Base-by-base conservation (phyloP, 148 eudicot genomes). In the Vaccinium darrowii region DNA sequence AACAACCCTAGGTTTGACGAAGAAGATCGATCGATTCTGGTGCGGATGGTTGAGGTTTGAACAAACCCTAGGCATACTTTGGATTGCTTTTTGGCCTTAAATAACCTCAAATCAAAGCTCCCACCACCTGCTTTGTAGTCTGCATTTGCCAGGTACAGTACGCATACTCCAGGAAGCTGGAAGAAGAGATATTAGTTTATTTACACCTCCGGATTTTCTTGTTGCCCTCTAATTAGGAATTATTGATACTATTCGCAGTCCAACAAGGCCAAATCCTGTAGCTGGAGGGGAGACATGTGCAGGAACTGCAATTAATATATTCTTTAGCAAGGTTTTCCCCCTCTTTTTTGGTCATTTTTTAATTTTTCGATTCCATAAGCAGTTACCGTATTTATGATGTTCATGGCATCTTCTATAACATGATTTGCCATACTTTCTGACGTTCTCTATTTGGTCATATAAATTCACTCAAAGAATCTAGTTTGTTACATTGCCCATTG, bases 261-360 rank as follows among this genome's bases (percentile, higher is more conserved):
- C 99, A 75, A 89, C 92, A 72, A 90, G 98, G 88, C 92, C 92
- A 81, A 94, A 88, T 91, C 98, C 97, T 15, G 94, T 94, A 78
- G 98, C 95, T 86, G 98, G 94, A 91, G 99, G 98, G 75, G 98
- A 94, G 92, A 95, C 98, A 39, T 97, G 98, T 88, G 99, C 99
- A 69, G 99, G 94, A 91, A 92, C 95, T 63, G 94, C 96, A 83
- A 91, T 97, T 82, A 95, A 87, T 86, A 89, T 94, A 65, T 92
- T 95, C 89, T 93, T 97, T 85, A 87, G 91, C 78, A 97, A 97
- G 99, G 99, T 97, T 11, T 49, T 53, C 52, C 21, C 21, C 10
- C 72, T 65, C 39, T 25, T 67, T 25, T 67, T 67, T 67, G 73
- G 39, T 1, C 69, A 8, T 7, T 25, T 67, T 12, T 67, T 25